These are phyloP conservation scores for Yarrowia sp. DNA, from an alignment of 805 yeast genomes.

Conservation along the genomic window DNA sequence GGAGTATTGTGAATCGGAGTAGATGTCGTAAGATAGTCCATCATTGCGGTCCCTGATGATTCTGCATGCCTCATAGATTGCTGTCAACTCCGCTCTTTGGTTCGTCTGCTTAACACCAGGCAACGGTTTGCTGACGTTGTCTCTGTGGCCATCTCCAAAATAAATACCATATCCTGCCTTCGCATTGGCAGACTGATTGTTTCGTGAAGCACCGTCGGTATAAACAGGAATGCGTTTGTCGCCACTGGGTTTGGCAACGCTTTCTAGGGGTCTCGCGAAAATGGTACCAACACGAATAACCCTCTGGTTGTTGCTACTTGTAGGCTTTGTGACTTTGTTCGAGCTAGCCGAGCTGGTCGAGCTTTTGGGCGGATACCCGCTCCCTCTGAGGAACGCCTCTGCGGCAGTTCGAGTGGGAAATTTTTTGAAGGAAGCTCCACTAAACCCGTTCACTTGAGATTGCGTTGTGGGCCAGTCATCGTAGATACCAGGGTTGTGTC, in stretches of 20 bases:
- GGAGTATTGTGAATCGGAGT: constrained; percentile 19
- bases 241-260: not conserved
- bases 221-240: not conserved
- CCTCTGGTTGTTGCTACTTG: not conserved
- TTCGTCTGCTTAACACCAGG: not conserved
- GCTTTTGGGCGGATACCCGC: no score
- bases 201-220: constrained; percentile 33
- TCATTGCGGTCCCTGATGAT: constrained; percentile 12
- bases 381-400: not conserved
- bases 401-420: not conserved
- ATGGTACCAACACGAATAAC: no score
- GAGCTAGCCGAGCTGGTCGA: no score
- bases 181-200: constrained; percentile 1
- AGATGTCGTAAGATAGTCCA: not conserved
- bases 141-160: not conserved
- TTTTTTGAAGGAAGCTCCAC: not conserved
- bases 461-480: not conserved
- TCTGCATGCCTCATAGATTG: constrained; percentile 7
- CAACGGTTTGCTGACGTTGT: constrained; percentile 24
- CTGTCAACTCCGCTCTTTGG: constrained; percentile 20
- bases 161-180: constrained; percentile 21
- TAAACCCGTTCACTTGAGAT: not conserved
- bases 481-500: not conserved
- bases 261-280: no score
- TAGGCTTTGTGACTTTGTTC: not conserved